phyloP scores from a whole-genome alignment of 2,329 filamentous ascomycete genomes.

The Escovopsis sp. region DNA sequence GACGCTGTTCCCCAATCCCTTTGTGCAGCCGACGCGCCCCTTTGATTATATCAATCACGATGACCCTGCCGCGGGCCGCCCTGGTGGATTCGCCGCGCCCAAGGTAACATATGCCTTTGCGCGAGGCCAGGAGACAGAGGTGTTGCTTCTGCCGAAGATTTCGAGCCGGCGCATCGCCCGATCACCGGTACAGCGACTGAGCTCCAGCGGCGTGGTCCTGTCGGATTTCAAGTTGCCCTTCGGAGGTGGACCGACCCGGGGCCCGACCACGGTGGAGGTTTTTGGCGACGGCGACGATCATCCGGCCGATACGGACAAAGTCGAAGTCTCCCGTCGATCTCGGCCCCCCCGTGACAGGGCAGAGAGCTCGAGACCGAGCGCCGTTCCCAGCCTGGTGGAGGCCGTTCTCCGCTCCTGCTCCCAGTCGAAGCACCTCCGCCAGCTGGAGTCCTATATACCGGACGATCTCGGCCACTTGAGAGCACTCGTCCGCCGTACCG shows the following conservation, averaged over 20 bases:
- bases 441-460: slow-evolving; percentile 29
- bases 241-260: slow-evolving; percentile 6
- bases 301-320: neutral
- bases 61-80: neutral
- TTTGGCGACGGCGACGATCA: slow-evolving; percentile 1
- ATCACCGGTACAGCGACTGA: slow-evolving; percentile 18
- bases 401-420: slow-evolving; percentile 33
- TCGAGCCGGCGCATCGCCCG: slow-evolving; percentile 15
- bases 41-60: neutral
- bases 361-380: slow-evolving; percentile 12
- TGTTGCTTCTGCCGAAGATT: slow-evolving; percentile 7
- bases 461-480: slow-evolving; percentile 26
- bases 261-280: slow-evolving; percentile 11
- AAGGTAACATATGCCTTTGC: neutral
- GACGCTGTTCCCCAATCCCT: slow-evolving; percentile 49
- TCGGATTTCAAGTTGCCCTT: slow-evolving; percentile 18
- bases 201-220: slow-evolving; percentile 15
- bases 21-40: slow-evolving; percentile 27
- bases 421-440: slow-evolving; percentile 25
- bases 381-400: slow-evolving; percentile 37
- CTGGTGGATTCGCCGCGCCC: neutral
- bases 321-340: neutral
- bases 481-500: slow-evolving; percentile 24
- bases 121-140: neutral
- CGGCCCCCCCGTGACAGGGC: slow-evolving; percentile 6